phyloP scores from a whole-genome alignment of 768 basidiomycete species.

The Leccinum rimulosum region DNA sequence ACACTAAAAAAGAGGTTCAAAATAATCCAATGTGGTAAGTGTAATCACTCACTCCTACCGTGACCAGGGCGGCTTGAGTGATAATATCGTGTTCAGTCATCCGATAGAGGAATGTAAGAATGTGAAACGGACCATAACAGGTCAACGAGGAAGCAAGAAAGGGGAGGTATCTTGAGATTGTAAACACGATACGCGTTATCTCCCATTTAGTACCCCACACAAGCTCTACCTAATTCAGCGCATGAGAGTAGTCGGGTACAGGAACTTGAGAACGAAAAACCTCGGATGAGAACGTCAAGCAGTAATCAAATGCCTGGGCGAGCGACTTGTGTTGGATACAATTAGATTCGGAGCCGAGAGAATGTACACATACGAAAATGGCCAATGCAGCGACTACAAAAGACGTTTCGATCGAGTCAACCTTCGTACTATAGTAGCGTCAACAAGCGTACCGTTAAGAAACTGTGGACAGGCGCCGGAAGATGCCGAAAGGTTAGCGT shows the following conservation, averaged over 20 bases:
- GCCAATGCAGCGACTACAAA: no score
- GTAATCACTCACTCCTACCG: slow-evolving; percentile 1
- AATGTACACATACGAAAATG: no score
- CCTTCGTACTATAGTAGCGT: no score
- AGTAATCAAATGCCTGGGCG: no score
- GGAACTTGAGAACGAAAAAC: no score
- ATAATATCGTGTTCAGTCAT: not conserved
- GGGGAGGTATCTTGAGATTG: not conserved
- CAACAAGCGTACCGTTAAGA: slow-evolving; percentile 16
- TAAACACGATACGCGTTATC: no score
- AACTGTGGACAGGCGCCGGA: slow-evolving; percentile 2
- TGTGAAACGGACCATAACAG: slow-evolving; percentile 16
- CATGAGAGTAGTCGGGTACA: no score
- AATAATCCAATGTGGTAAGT: not conserved
- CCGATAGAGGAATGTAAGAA: not conserved
- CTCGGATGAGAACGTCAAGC: no score
- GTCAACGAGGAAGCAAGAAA: slow-evolving; percentile 18
- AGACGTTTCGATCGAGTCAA: not conserved
- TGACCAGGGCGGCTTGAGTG: slow-evolving; percentile 13
- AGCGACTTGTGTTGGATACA: no score
- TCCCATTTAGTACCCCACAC: no score
- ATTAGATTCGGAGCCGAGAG: no score
- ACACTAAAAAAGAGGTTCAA: slow-evolving; percentile 14
- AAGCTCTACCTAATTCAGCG: no score
- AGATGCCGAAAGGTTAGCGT: not conserved